Base-by-base conservation (phyloP, 345 rosid genomes). In the Durio zibethinus region DNA sequence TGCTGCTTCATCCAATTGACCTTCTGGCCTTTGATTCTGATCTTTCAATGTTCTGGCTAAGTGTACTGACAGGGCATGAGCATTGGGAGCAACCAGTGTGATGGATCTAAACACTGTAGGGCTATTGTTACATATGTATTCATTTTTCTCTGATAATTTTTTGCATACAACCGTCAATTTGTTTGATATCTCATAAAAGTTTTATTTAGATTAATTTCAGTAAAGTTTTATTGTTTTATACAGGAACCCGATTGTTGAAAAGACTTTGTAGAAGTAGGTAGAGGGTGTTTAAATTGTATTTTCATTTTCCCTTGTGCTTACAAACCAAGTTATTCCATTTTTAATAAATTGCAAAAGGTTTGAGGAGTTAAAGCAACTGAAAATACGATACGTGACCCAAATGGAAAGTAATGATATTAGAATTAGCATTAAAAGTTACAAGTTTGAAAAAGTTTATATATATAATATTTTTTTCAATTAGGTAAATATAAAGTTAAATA, bases 1-100 rank as follows among this genome's bases (percentile, higher is more conserved):
- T 59, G 76, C 59, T 65, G 77, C 80, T 31, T 42, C 47, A 33
- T 52, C 69, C 1, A 78, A 82, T 61, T 27, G 54, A 52, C 7
- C 38, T 27, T 53, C 38, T 1, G 78, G 29, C 61, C 18, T 21
- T 62, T 33, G 10, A 53, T 20, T 78, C 35, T 71, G 10, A 50
- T 9, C 29, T 21, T 16, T 47, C 59, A 61, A 15, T 5, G 21
- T 18, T 59, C 4, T 65, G 14, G 59, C 56, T 60, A 35, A 1
- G 33, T 48, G 16, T 36, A 25, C 23, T 0, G 27, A 64, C n/a
- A 9, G 10, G 16, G 15, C 31, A 35, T 36, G 4, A 61, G 62
- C 56, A 52, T 61, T 18, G 16, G 12, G 10, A 53, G 29, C 35
- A 53, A 53, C 8, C 11, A 3, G 48, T n/a, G 16, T 20, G 43